Evolutionary conservation across 2,329 filamentous ascomycete species (phyloP), one percentile per base, ranked within the genome.

Genomic region (Microcyclospora tardicrescens): DNA sequence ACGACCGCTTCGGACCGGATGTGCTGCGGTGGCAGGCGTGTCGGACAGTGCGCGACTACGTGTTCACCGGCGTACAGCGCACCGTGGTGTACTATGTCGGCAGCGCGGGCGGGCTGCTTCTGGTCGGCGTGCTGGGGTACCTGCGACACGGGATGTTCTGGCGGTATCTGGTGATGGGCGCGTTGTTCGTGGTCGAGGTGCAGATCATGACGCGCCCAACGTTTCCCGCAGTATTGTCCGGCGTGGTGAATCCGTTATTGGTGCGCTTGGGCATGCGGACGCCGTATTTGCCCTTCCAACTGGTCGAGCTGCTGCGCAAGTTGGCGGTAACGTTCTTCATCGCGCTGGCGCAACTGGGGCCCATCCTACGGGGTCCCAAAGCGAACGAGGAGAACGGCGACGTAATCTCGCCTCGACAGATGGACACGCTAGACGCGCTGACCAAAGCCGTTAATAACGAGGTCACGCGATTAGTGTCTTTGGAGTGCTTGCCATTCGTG

Each of bases 1-100:
- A 95, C 62, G 85, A 94, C 57, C 77, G 85, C 35, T 86, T 94
- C 58, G 87, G 87, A 0, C 79, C 84, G 1, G 75, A 76, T 19
- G 70, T 87, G 14, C 60, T 80, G 10, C 57, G 59, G 8, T 89
- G 80, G 79, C 65, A 72, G 46, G 68, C 73, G 46, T 81, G 77
- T 61, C 64, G 70, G 38, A 84, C 81, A 0, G 64, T 83, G 40
- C 72, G 72, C 43, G 87, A 94, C 57, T 93, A 75, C 57, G 67
- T 93, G 35, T 66, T 72, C 37, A 66, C 70, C 11, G 86, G 84
- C 39, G 63, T 84, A n/a, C 70, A 72, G 46, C 58, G 60, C 10
- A 64, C 77, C 11, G 48, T 76, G 1, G 71, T 73, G 2, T 77
- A 81, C 59, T 85, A 85, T 57, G 63, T 58, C 41, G 61, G 64